A percentile compares a stretch with the other conserved stretches of the same genome.
Evolutionary conservation across 345 rosid species (phyloP).

Genomic region (Passiflora organensis): DNA sequence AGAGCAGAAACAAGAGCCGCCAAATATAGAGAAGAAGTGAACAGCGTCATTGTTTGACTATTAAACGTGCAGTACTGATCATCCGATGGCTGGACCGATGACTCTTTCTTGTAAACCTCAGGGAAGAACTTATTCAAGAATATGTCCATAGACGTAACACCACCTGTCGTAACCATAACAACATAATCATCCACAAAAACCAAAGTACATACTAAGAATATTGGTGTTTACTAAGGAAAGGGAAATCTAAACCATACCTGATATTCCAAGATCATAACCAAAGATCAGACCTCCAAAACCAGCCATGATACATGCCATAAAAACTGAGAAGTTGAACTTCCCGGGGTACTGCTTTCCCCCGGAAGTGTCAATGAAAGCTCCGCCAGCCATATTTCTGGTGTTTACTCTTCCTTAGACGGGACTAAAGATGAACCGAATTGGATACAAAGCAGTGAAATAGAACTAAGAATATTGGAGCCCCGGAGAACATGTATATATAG

Average conservation of each 20-base stretch:
- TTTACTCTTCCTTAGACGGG: too few relatives aligned
- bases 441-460: too few relatives aligned
- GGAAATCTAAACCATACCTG: constrained; percentile 21
- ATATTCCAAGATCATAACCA: constrained; percentile 45
- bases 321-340: constrained; percentile 18
- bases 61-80: constrained; percentile 37
- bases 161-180: constrained; percentile 18
- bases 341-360: constrained; percentile 29
- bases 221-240: too few relatives aligned
- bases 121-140: constrained; percentile 37
- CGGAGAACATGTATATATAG: too few relatives aligned
- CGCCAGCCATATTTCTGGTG: constrained; percentile 48
- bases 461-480: too few relatives aligned
- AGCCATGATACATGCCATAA: constrained; percentile 26
- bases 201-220: not conserved
- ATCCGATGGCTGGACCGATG: constrained; percentile 18
- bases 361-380: constrained; percentile 12
- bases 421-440: too few relatives aligned
- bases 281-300: constrained; percentile 38
- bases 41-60: constrained; percentile 27
- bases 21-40: constrained; percentile 37
- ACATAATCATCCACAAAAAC: not conserved
- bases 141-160: constrained; percentile 38
- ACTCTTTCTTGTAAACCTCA: constrained; percentile 18
- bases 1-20: constrained; percentile 32